Percentiles rank a stretch among this genome's conserved stretches.
Conservation (phyloP, 2,329 filamentous ascomycete genomes). For the Trichoderma pleuroti region DNA sequence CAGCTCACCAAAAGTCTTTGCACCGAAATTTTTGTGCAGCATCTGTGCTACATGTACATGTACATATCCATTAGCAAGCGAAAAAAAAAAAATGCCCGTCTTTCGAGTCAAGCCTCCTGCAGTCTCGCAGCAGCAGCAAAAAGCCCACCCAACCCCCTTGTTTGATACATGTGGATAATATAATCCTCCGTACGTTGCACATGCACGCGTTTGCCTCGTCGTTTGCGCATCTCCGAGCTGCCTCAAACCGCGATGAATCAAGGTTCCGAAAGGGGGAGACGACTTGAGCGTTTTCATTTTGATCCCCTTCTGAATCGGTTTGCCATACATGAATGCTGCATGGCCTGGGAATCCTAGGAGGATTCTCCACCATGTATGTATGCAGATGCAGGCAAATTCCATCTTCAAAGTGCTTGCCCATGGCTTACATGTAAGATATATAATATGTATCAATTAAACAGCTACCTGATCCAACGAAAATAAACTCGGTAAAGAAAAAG, state of each 20-base stretch:
- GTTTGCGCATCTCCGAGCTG: not conserved
- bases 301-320: not conserved
- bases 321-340: not conserved
- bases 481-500: not conserved
- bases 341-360: not conserved
- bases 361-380: not conserved
- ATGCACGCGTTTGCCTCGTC: not conserved
- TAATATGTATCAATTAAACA: constrained; percentile 9
- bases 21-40: not conserved
- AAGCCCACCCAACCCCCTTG: not conserved
- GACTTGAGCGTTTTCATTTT: not conserved
- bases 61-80: no score
- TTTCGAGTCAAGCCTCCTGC: not conserved
- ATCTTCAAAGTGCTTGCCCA: not conserved
- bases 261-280: not conserved
- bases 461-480: constrained; percentile 7
- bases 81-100: not conserved
- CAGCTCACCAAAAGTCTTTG: not conserved
- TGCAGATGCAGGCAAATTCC: not conserved
- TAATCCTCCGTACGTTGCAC: not conserved
- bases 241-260: not conserved
- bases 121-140: not conserved
- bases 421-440: not conserved
- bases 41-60: not conserved
- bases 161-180: not conserved